A percentile compares a stretch with the other conserved stretches of the same genome.
phyloP scores from a whole-genome alignment of 2,329 filamentous ascomycete genomes.

The Dactylellina leptospora region DNA sequence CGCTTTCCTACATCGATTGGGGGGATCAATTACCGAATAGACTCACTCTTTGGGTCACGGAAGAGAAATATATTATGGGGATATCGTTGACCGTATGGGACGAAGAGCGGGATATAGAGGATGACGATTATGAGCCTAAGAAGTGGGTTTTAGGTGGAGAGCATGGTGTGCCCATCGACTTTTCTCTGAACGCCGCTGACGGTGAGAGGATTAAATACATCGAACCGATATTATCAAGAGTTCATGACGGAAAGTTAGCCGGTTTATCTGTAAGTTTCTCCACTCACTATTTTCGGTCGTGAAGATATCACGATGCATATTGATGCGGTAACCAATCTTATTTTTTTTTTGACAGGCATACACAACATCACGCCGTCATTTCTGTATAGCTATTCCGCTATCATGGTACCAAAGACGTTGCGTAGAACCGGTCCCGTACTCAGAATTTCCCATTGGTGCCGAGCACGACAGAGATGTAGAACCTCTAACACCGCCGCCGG shows the following conservation, averaged over 20 bases:
- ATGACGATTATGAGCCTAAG: not conserved
- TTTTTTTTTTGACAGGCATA: no score
- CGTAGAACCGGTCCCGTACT: no score
- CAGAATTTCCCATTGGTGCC: no score
- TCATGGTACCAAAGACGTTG: no score
- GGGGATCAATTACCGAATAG: not conserved
- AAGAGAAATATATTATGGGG: not conserved
- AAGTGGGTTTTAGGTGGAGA: conserved; percentile 8
- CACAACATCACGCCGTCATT: no score
- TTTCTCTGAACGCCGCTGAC: not conserved
- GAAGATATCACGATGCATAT: no score
- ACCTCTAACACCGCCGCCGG: no score
- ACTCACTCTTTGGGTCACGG: conserved; percentile 4
- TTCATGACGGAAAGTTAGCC: not conserved
- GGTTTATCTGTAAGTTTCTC: conserved; percentile 11
- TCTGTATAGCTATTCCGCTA: no score
- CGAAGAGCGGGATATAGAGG: no score
- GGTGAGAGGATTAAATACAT: conserved; percentile 11
- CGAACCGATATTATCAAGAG: not conserved
- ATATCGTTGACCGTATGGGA: not conserved
- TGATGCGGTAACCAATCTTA: no score
- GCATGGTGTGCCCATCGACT: not conserved
- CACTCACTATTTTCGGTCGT: no score
- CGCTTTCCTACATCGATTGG: not conserved
- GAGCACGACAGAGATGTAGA: no score